phyloP scores from a whole-genome alignment of 768 basidiomycete genomes.

The Tulasnella sp. region DNA sequence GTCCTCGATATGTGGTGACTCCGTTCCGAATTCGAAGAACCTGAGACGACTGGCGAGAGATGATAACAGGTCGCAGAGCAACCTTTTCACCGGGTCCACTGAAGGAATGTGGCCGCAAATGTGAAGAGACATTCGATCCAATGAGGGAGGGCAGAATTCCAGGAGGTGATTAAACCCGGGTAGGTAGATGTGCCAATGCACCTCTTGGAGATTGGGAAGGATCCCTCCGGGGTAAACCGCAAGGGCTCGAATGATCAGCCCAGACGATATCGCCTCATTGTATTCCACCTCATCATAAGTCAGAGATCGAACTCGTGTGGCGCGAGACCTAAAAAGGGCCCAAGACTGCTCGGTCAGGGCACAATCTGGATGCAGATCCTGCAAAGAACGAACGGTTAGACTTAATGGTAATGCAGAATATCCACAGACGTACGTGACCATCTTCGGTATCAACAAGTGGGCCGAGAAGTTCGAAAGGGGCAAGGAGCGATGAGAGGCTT shows the following conservation, averaged over 20 bases:
- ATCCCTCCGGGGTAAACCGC: neutral
- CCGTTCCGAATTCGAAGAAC: neutral
- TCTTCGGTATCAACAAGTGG: neutral
- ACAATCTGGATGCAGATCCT: neutral
- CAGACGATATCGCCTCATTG: neutral
- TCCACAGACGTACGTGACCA: neutral
- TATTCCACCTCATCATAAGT: neutral
- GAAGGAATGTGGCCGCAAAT: neutral
- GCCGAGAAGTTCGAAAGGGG: conserved; percentile 5
- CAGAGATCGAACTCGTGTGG: neutral
- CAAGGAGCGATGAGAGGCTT: neutral
- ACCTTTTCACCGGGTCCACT: neutral
- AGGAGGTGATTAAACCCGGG: neutral
- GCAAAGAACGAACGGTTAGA: neutral
- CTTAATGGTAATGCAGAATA: neutral
- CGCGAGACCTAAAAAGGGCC: neutral
- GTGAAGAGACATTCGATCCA: neutral
- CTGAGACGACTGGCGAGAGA: neutral
- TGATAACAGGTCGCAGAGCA: neutral
- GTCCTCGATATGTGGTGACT: neutral
- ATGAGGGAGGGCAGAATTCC: neutral
- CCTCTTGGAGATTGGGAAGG: neutral
- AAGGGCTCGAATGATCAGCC: neutral
- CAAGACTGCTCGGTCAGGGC: neutral
- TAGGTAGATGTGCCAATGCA: neutral